Conservation (phyloP, 2,329 filamentous ascomycete genomes). For the Colletotrichum sp. region DNA sequence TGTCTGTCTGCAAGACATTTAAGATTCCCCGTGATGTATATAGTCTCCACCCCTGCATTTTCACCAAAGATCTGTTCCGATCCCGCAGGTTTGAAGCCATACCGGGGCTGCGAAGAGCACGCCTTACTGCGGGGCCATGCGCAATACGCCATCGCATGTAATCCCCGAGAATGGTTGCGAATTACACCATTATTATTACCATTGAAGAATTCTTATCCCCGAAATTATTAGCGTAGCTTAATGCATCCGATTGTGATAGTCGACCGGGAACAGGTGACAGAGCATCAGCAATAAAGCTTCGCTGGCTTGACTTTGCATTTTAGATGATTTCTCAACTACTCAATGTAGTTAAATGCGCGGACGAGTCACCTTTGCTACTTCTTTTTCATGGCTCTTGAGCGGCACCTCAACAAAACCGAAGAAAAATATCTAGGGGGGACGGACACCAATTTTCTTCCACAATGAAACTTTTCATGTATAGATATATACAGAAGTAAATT, state of each 20-base stretch:
- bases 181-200: neutral
- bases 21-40: neutral
- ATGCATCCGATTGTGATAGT: accelerated
- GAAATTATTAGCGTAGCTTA: neutral
- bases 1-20: neutral
- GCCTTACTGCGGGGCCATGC: constrained; percentile 23
- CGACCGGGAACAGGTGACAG: accelerated
- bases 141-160: neutral
- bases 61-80: neutral
- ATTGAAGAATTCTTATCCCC: neutral
- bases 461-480: neutral
- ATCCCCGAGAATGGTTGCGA: neutral
- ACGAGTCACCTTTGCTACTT: neutral
- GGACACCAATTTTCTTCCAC: accelerated
- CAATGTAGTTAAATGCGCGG: neutral
- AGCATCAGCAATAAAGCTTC: accelerated
- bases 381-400: neutral
- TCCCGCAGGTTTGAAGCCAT: neutral
- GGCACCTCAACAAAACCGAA: neutral
- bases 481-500: accelerated
- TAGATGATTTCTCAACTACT: neutral
- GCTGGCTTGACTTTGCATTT: accelerated
- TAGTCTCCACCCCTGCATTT: neutral
- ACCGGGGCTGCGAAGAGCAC: constrained; percentile 3
- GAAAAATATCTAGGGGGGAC: accelerated